phyloP scores from a whole-genome alignment of 441 rosid species.

The Croton laevigatus region DNA sequence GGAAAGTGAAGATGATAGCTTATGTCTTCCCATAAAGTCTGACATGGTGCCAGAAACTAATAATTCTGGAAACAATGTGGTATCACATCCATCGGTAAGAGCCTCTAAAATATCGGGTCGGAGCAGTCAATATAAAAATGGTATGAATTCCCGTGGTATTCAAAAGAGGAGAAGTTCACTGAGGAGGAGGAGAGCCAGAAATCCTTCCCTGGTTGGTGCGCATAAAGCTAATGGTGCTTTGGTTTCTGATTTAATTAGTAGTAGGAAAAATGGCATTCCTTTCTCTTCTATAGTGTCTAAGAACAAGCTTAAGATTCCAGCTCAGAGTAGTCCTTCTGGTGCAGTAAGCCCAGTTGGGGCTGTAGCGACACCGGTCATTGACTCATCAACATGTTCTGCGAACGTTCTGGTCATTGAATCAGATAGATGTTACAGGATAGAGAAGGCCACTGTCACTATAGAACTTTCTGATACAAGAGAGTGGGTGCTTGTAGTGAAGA shows the following conservation, averaged over 20 bases:
- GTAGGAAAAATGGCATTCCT: slow-evolving; percentile 51
- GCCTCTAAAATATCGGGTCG: slow-evolving; percentile 49
- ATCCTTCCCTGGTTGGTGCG: slow-evolving; percentile 37
- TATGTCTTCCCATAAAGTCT: slow-evolving; percentile 14
- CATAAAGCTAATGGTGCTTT: slow-evolving; percentile 53
- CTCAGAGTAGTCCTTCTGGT: slow-evolving; percentile 27
- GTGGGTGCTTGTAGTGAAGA: slow-evolving; percentile 68
- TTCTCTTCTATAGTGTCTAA: slow-evolving; percentile 48
- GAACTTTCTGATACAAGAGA: slow-evolving; percentile 60
- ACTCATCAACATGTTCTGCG: slow-evolving; percentile 51
- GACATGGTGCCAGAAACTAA: slow-evolving; percentile 22
- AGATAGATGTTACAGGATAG: slow-evolving; percentile 75
- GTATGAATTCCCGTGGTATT: slow-evolving; percentile 55
- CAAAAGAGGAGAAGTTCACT: slow-evolving; percentile 78
- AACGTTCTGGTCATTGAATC: slow-evolving; percentile 51
- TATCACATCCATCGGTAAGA: slow-evolving; percentile 44
- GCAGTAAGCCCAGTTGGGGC: slow-evolving; percentile 31
- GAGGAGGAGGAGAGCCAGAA: slow-evolving; percentile 63
- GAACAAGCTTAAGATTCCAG: slow-evolving; percentile 48
- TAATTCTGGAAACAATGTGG: slow-evolving; percentile 29
- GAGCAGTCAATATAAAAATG: slow-evolving; percentile 44
- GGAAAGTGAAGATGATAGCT: slow-evolving; percentile 22
- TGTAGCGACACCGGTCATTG: slow-evolving; percentile 31
- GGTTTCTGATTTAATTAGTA: slow-evolving; percentile 49
- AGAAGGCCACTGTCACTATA: slow-evolving; percentile 50